phyloP scores from a whole-genome alignment of 1,284 basidiomycete genomes.

The Marasmius fiardii region DNA sequence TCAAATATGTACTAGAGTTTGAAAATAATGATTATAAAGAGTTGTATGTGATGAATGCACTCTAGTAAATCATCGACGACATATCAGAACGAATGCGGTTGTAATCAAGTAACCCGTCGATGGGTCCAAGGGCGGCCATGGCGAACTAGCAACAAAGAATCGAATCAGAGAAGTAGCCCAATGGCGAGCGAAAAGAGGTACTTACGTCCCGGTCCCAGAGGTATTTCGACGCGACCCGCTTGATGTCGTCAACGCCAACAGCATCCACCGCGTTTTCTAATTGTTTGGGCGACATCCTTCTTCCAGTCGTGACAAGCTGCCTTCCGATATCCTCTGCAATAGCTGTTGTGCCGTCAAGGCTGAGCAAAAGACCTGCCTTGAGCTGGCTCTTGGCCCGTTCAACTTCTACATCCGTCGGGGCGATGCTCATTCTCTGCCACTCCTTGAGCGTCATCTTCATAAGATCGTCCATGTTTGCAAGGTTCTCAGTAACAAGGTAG shows the following conservation, averaged over 20 bases:
- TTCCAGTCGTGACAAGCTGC: slow-evolving; percentile 93
- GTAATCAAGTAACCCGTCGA: slow-evolving; percentile 88
- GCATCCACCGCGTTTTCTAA: slow-evolving; percentile 93
- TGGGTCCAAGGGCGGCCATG: slow-evolving; percentile 78
- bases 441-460: slow-evolving; percentile 94
- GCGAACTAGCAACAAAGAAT: slow-evolving; percentile 52
- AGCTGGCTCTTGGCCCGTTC: slow-evolving; percentile 98
- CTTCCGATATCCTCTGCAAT: slow-evolving; percentile 98
- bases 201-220: slow-evolving; percentile 93
- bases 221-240: slow-evolving; percentile 93
- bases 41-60: neutral
- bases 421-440: slow-evolving; percentile 95
- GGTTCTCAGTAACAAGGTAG: slow-evolving; percentile 95
- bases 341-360: slow-evolving; percentile 93
- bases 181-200: slow-evolving; percentile 20
- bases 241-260: slow-evolving; percentile 88
- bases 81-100: slow-evolving; percentile 79
- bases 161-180: slow-evolving; percentile 5
- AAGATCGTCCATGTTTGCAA: slow-evolving; percentile 91
- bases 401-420: slow-evolving; percentile 84
- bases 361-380: slow-evolving; percentile 90
- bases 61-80: slow-evolving; percentile 73
- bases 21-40: neutral
- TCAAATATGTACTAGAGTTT: too few species aligned
- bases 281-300: slow-evolving; percentile 87